phyloP scores from a whole-genome alignment of 1,139 yeast species.

The Saccharomyces uvarum region DNA sequence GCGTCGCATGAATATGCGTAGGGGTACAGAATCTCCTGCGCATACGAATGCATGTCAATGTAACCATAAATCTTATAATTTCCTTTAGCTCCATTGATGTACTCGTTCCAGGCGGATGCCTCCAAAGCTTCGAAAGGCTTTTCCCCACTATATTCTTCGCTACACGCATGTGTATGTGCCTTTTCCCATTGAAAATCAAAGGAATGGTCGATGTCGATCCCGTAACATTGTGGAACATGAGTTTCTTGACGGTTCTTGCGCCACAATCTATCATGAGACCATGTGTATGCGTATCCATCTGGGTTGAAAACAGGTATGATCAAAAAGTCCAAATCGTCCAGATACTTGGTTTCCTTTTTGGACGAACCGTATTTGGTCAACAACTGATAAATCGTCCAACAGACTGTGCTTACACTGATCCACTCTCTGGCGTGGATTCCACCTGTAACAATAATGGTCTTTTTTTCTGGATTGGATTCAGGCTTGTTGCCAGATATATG shows the following conservation, averaged over 20 bases:
- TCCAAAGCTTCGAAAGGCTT: conserved; percentile 71
- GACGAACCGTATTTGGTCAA: conserved; percentile 43
- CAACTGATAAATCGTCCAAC: conserved; percentile 53
- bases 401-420: conserved; percentile 67
- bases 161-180: conserved; percentile 62
- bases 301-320: conserved; percentile 83
- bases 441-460: conserved; percentile 70
- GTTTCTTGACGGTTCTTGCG: conserved; percentile 81
- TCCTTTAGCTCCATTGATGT: conserved; percentile 51
- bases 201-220: conserved; percentile 82
- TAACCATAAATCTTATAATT: conserved; percentile 64
- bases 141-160: conserved; percentile 76
- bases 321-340: conserved; percentile 55
- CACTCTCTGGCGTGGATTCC: conserved; percentile 91
- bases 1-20: conserved; percentile 72
- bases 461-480: conserved; percentile 44
- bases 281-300: conserved; percentile 80
- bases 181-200: conserved; percentile 68
- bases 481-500: conserved; percentile 45
- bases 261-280: conserved; percentile 80
- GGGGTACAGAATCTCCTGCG: conserved; percentile 77
- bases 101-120: conserved; percentile 54
- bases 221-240: conserved; percentile 57
- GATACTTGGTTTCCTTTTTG: conserved; percentile 35
- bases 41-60: conserved; percentile 75